Evolutionary conservation across 345 rosid genomes (phyloP), one percentile per base, ranked within the genome.

Genomic region (Hibiscus trionum): DNA sequence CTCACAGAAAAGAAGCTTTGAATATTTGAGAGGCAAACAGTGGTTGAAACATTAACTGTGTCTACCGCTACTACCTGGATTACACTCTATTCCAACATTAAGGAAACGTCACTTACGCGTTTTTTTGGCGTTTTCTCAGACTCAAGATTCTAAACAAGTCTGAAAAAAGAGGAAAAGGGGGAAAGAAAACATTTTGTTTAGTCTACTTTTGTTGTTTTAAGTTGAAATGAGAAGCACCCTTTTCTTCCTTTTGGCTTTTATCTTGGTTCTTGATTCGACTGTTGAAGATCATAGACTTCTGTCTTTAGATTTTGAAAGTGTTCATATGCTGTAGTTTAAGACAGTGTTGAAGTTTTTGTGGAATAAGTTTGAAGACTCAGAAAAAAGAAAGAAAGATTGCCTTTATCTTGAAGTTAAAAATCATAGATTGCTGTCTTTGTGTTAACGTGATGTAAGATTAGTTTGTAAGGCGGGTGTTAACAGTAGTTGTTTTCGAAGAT

Each of bases 361-460:
- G 72, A n/a, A 69, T 70, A 5, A 37, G 50, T 53, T 56, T 70
- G 56, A 66, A 47, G 57, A 64, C 57, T 14, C 44, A 7, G 33
- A 35, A 66, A 44, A 44, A 11, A 4, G 12, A 27, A 27, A n/a
- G n/a, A n/a, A 0, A 21, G 24, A 21, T 5, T 59, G 42, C 16
- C 35, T 61, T 59, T 37, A 42, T 39, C 35, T 44, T 71, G 57
- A 70, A 70, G 50, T 55, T 70, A 37, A 66, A 42, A 39, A 8
- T 19, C 52, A 27, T 8, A 8, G 29, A 24, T 71, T 71, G 15
- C 29, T 71, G 31, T 2, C 46, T 37, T 37, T 42, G 29, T 57
- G 55, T 24, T 42, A 27, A 58, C 44, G 63, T 10, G 37, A 59
- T 57, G 55, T 42, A 39, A 24, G 65, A 19, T 70, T 57, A 57